Conservation (phyloP, 345 rosid genomes). For the Populus deltoides region DNA sequence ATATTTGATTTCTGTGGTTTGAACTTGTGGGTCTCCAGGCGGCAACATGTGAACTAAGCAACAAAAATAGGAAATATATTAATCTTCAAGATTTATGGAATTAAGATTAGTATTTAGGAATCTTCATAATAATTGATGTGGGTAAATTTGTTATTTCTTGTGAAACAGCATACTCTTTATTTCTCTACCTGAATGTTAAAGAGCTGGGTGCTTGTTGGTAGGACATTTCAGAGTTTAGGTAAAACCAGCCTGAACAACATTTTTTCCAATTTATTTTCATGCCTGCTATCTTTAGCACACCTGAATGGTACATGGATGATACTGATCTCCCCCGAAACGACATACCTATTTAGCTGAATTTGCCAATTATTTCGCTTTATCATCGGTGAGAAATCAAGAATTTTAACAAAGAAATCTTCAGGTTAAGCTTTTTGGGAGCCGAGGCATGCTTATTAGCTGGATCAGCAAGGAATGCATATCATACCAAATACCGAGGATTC, state of each 20-base stretch:
- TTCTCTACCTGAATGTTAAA: neutral
- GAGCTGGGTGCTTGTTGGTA: neutral
- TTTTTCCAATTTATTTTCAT: no score
- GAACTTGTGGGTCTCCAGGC: neutral
- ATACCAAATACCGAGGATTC: conserved; percentile 68
- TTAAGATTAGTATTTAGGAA: no score
- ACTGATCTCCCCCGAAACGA: neutral
- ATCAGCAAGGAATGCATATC: conserved; percentile 81
- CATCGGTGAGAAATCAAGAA: neutral
- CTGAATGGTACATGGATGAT: no score
- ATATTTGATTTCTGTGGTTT: neutral
- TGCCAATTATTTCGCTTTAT: neutral
- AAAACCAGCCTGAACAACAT: no score
- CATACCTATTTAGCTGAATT: neutral
- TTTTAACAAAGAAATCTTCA: conserved; percentile 20
- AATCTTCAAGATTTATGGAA: neutral
- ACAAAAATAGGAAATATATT: neutral
- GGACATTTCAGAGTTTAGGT: neutral
- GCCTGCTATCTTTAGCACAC: no score
- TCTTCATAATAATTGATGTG: neutral
- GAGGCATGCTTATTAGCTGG: conserved; percentile 94
- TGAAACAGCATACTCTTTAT: neutral
- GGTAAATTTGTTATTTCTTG: neutral
- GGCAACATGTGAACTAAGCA: neutral
- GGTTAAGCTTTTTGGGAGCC: conserved; percentile 90